Percentiles rank a stretch among this genome's conserved stretches.
phyloP scores from a whole-genome alignment of 306 rosid genomes.

The Malus orientalis region DNA sequence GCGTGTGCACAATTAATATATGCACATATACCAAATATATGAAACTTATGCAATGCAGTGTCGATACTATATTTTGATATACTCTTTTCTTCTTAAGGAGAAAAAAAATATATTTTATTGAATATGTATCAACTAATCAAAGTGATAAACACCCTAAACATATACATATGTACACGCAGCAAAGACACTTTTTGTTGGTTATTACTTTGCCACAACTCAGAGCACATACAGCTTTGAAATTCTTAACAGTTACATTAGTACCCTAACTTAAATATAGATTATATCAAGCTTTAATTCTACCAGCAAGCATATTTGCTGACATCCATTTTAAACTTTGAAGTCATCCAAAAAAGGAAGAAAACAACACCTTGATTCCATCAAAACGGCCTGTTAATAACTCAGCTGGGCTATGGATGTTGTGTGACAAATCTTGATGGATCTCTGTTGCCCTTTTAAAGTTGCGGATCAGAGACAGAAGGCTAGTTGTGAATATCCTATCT shows the following conservation, averaged over 20 bases:
- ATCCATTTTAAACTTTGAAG: not conserved
- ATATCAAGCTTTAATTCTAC: not conserved
- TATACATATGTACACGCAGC: not conserved
- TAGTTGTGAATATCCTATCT: constrained; percentile 50
- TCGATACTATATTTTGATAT: not conserved
- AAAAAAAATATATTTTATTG: not conserved
- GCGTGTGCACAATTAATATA: not conserved
- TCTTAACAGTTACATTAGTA: not conserved
- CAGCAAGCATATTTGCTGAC: not conserved
- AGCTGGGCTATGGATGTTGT: constrained; percentile 40
- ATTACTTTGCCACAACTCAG: not conserved
- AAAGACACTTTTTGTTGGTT: not conserved
- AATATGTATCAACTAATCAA: not conserved
- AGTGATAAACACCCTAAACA: not conserved
- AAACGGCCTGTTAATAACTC: constrained; percentile 71
- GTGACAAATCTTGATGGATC: constrained; percentile 55
- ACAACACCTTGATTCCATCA: constrained; percentile 59
- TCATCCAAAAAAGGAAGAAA: not conserved
- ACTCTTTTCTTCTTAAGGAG: not conserved
- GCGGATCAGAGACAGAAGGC: constrained; percentile 46
- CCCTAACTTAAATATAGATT: not conserved
- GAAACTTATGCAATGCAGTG: not conserved
- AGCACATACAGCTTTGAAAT: not conserved
- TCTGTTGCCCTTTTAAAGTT: constrained; percentile 61
- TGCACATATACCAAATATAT: not conserved